Percentiles rank a stretch among this genome's conserved stretches.
phyloP scores from a whole-genome alignment of 345 rosid species.

The Cardamine chenopodiifolia region DNA sequence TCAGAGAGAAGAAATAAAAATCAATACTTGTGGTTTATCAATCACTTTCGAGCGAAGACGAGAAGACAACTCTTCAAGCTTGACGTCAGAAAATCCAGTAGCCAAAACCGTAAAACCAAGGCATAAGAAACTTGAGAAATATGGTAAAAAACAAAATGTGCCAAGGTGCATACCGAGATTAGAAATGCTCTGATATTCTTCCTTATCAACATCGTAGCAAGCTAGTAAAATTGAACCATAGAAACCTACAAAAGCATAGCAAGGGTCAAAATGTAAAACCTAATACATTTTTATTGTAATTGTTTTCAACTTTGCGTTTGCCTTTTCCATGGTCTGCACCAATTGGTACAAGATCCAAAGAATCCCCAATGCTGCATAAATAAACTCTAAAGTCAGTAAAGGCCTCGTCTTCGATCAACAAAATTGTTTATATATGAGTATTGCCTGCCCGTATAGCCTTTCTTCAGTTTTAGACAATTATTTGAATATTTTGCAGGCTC shows the following conservation, averaged over 20 bases:
- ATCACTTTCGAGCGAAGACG: conserved; percentile 85
- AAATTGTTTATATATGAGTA: too few species aligned
- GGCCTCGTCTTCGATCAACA: too few species aligned
- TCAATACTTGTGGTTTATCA: conserved; percentile 71
- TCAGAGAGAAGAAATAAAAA: conserved; percentile 15
- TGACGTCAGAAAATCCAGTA: conserved; percentile 83
- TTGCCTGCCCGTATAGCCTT: conserved; percentile 93
- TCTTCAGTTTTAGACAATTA: conserved; percentile 96
- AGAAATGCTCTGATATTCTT: conserved; percentile 92
- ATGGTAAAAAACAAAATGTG: too few species aligned
- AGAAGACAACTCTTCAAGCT: conserved; percentile 82
- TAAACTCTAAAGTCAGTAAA: conserved; percentile 24
- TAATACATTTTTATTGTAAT: conserved; percentile 4
- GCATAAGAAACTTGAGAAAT: not conserved
- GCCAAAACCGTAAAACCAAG: conserved; percentile 47
- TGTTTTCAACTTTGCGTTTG: conserved; percentile 73
- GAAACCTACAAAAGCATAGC: conserved; percentile 55
- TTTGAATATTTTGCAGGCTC: conserved; percentile 92
- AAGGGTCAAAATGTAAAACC: conserved; percentile 16
- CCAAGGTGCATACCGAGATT: conserved; percentile 42
- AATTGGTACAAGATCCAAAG: conserved; percentile 92
- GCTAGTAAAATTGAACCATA: conserved; percentile 97
- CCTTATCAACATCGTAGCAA: conserved; percentile 74
- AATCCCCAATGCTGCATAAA: conserved; percentile 79
- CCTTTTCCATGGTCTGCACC: conserved; percentile 98